Base-by-base conservation (phyloP, 1,284 basidiomycete species). In the Tilletia caries region DNA sequence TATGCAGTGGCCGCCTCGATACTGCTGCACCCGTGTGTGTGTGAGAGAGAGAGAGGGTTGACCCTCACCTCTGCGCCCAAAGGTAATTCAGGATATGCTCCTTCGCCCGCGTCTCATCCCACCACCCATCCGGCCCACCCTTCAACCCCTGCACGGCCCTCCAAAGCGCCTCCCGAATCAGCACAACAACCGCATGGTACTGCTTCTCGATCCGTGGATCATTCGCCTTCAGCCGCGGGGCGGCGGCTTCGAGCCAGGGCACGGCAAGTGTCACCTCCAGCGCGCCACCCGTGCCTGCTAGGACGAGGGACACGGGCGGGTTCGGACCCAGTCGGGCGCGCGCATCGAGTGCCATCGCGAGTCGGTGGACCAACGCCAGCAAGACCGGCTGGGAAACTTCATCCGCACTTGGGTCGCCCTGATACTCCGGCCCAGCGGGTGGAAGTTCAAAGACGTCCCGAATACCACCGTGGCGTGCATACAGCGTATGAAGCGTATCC, bases 321-420 rank as follows among this genome's bases (percentile, higher is more conserved):
- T 27, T 54, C 12, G 52, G 52, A 15, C 52, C 52, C 5, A 54
- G 52, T 27, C 25, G 52, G 37, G 29, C 60, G 8, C 34, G 46
- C 15, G 46, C 66, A 25, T 67, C 54, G 37, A 70, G 44, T 2
- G 44, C 37, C 33, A 52, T 70, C 2, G 67, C 34, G 18, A 70
- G 32, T 20, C 68, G 44, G 34, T 70, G 68, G 20, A 70, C 12
- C 23, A 70, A 44, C 2, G 68, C 64, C 8, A 70, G 34, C 23
- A 67, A 25, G 29, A 70, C 68, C 23, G 68, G 65, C 44, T 70
- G 65, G 13, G 58, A 64, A 27, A 68, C 50, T 18, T 29, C 27
- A 48, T 32, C 32, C 27, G 33, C 27, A 15, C 33, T 62, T n/a
- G 50, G 34, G 27, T 60, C 15, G 25, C 48, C 41, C 20, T 15